phyloP scores from a whole-genome alignment of 2,329 filamentous ascomycete species.

The Exophiala bonariae region DNA sequence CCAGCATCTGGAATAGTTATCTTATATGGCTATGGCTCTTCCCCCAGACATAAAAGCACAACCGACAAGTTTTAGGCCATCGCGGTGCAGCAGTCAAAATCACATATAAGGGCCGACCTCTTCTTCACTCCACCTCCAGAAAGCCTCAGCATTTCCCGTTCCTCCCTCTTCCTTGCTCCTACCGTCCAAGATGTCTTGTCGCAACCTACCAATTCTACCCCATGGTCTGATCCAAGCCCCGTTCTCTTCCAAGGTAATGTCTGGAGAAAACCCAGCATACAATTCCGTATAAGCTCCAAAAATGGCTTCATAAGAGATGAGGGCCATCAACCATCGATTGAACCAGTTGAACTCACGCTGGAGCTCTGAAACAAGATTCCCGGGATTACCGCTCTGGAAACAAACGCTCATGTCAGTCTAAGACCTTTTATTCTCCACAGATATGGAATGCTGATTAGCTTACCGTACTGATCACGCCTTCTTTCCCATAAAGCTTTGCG shows the following conservation, averaged over 20 bases:
- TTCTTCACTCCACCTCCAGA: conserved; percentile 45
- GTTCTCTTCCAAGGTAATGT: conserved; percentile 41
- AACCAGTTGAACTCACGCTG: conserved; percentile 31
- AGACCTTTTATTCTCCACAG: background rate
- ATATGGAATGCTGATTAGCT: background rate
- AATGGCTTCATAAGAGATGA: conserved; percentile 32
- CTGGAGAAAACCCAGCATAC: conserved; percentile 46
- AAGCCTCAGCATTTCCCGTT: conserved; percentile 33
- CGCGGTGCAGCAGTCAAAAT: too few species aligned
- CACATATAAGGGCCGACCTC: conserved; percentile 25
- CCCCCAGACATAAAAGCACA: too few species aligned
- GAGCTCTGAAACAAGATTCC: conserved; percentile 34
- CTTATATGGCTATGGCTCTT: too few species aligned
- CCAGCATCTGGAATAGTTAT: too few species aligned
- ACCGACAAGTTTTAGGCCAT: too few species aligned
- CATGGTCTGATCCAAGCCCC: conserved; percentile 28
- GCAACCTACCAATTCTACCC: conserved; percentile 10
- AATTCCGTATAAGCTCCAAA: conserved; percentile 51
- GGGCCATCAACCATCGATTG: conserved; percentile 24
- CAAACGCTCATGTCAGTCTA: conserved; percentile 7
- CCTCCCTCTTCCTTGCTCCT: conserved; percentile 29
- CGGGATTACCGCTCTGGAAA: conserved; percentile 31
- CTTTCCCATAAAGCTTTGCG: too few species aligned
- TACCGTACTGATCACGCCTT: too few species aligned
- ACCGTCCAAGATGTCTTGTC: too few species aligned